Conservation (phyloP, 352 stramenopile species). For the Pilasporangium apinafurcum region DNA sequence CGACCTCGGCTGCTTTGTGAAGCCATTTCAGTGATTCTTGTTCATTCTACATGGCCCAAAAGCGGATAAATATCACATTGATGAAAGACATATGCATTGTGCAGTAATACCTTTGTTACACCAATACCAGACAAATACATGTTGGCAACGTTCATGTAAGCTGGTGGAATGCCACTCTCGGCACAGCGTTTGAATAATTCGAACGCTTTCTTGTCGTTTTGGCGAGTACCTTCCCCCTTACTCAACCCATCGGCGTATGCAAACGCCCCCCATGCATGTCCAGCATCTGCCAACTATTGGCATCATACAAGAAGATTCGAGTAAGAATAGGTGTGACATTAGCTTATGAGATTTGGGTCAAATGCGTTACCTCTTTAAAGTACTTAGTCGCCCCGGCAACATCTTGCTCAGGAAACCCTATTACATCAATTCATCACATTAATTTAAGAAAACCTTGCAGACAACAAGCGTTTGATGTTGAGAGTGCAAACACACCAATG, state of each 20-base stretch:
- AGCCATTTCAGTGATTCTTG: conserved; percentile 64
- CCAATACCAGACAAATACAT: conserved; percentile 73
- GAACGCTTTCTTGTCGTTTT: conserved; percentile 76
- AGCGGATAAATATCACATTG: background rate
- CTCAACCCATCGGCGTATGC: conserved; percentile 73
- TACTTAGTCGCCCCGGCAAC: conserved; percentile 40
- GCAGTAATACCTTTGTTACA: conserved; percentile 46
- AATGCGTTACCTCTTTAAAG: conserved; percentile 55
- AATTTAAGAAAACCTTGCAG: background rate
- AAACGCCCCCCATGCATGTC: conserved; percentile 75
- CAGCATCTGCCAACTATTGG: conserved; percentile 37
- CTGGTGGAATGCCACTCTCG: conserved; percentile 50
- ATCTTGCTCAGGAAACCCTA: conserved; percentile 59
- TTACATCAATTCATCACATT: too few species aligned
- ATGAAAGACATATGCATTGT: background rate
- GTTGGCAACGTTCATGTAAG: conserved; percentile 79
- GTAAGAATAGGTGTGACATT: background rate
- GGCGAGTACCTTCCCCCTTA: conserved; percentile 66
- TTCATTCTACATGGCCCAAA: conserved; percentile 39
- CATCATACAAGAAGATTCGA: background rate
- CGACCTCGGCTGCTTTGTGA: conserved; percentile 62
- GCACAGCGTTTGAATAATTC: conserved; percentile 69
- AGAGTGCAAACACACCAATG: conserved; percentile 25
- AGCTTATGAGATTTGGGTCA: too few species aligned
- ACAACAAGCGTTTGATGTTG: background rate